phyloP scores from a whole-genome alignment of 2,329 filamentous ascomycete species.

The Parastagonospora nodorum region DNA sequence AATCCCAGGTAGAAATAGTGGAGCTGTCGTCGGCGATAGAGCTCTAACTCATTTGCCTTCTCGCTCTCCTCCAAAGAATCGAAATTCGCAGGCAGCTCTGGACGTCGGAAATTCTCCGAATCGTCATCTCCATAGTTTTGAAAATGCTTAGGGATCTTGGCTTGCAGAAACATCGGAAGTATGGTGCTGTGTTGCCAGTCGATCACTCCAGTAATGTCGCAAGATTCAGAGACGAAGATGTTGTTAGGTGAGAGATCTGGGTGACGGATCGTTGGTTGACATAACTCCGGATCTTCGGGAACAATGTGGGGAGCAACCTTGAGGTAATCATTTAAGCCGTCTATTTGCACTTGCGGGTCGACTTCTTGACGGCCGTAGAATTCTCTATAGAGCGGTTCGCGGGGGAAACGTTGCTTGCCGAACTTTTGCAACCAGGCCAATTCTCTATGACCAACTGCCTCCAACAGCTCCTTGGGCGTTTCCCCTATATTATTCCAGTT shows the following conservation, averaged over 20 bases:
- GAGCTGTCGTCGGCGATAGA: conserved; percentile 24
- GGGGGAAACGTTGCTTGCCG: conserved; percentile 11
- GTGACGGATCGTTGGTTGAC: conserved; percentile 13
- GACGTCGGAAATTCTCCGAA: conserved; percentile 17
- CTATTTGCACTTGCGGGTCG: conserved; percentile 11
- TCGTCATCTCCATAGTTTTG: conserved; percentile 44
- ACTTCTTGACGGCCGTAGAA: conserved; percentile 14
- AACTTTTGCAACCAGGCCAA: conserved; percentile 14
- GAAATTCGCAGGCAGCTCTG: conserved; percentile 22
- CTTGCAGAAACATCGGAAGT: conserved; percentile 40
- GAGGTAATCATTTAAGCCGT: conserved; percentile 10
- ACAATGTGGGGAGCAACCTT: conserved; percentile 14
- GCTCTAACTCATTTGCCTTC: conserved; percentile 15
- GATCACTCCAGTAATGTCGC: conserved; percentile 16
- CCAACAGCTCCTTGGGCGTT: conserved; percentile 8
- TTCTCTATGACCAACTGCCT: conserved; percentile 13
- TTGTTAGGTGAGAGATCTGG: conserved; percentile 18
- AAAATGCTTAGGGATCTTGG: conserved; percentile 43
- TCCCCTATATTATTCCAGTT: conserved; percentile 9
- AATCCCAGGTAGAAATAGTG: conserved; percentile 28
- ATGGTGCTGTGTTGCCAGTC: conserved; percentile 25
- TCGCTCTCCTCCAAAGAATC: conserved; percentile 14
- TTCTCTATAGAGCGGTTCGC: conserved; percentile 13
- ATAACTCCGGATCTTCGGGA: conserved; percentile 8
- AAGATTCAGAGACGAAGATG: conserved; percentile 15